A percentile compares a stretch with the other conserved stretches of the same genome.
Conservation (phyloP, 805 yeast species). For the Debaryomyces castellii region DNA sequence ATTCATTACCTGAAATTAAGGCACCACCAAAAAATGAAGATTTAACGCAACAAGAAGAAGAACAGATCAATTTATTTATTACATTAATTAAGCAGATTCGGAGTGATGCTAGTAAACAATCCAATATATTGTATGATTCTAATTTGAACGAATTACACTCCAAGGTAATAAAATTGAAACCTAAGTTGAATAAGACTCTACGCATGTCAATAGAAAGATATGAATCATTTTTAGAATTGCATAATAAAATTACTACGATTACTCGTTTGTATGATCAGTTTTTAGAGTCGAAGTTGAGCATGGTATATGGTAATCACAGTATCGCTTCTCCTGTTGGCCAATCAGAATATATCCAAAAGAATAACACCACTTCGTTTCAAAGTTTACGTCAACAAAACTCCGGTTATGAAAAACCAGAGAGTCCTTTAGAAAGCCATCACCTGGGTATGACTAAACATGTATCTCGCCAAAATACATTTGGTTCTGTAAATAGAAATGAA, state of each 20-base stretch:
- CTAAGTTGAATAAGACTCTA: conserved; percentile 64
- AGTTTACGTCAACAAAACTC: not conserved
- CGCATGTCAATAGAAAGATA: conserved; percentile 59
- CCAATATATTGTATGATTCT: conserved; percentile 42
- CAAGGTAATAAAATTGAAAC: conserved; percentile 60
- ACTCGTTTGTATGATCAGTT: conserved; percentile 74
- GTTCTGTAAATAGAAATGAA: not conserved
- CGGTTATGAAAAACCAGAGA: not conserved
- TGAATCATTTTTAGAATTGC: conserved; percentile 68
- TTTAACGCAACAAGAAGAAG: conserved; percentile 64
- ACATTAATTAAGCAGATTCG: conserved; percentile 57
- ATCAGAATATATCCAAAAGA: not conserved
- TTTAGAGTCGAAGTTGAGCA: conserved; percentile 51
- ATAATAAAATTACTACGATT: conserved; percentile 74
- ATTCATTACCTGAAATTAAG: not conserved
- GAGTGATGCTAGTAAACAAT: conserved; percentile 44
- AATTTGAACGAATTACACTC: conserved; percentile 58
- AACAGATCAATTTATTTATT: conserved; percentile 65
- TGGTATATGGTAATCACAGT: conserved; percentile 35
- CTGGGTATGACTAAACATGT: not conserved
- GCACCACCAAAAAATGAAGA: conserved; percentile 18
- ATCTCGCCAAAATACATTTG: conserved; percentile 3
- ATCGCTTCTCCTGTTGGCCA: conserved; percentile 6
- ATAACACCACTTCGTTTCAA: not conserved
- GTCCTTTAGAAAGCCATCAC: not conserved